A percentile compares a stretch with the other conserved stretches of the same genome.
Conservation (phyloP, 345 rosid species). For the Arabidopsis thaliana region TAIR10.1 NC_003076.8:203501-204000, state of each 20-base stretch:
- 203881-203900: slow-evolving; percentile 62
- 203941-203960: slow-evolving; percentile 10
- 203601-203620: slow-evolving; percentile 35
- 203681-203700: slow-evolving; percentile 77
- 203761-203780: slow-evolving; percentile 7
- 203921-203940: background rate
- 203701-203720: slow-evolving; percentile 92
- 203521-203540: slow-evolving; percentile 29
- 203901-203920: slow-evolving; percentile 39
- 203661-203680: slow-evolving; percentile 66
- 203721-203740: slow-evolving; percentile 78
- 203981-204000: slow-evolving; percentile 81
- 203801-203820: background rate
- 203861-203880: slow-evolving; percentile 77
- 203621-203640: slow-evolving; percentile 53
- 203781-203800: slow-evolving; percentile 13
- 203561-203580: slow-evolving; percentile 2
- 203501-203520: slow-evolving; percentile 90
- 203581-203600: background rate
- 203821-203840: slow-evolving; percentile 54
- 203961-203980: slow-evolving; percentile 71
- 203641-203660: slow-evolving; percentile 85
- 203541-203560: slow-evolving; percentile 11
- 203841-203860: slow-evolving; percentile 94
- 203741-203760: slow-evolving; percentile 71